Evolutionary conservation across 805 yeast genomes (phyloP), one percentile per base, ranked within the genome.

Genomic region (Candida ficus): DNA sequence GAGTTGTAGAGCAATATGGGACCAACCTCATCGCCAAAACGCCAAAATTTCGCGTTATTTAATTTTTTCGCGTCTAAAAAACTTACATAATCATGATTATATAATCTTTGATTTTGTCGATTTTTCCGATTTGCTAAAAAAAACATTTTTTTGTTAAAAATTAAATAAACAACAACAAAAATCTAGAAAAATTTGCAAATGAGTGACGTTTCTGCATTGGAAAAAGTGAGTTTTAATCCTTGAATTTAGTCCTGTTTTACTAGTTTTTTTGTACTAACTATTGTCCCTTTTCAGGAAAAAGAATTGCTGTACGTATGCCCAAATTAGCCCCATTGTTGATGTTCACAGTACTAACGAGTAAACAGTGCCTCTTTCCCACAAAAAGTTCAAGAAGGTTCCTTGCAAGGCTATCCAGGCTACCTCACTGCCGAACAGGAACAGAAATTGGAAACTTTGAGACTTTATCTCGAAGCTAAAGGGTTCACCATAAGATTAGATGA

Each of bases 401-500:
- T 75, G 46, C 68, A 85, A 20, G 97, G 97, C 5, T 81, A 78
- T 62, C 88, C 95, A 21, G 95, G 96, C 23, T 78, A 76, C 56
- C 67, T 88, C 47, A 80, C 87, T 10, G 75, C 73, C 9, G 78
- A 76, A 35, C 96, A 93, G 65, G 67, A 73, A 59, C 63, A 67
- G 23, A 71, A 74, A 21, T 64, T 91, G 45, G 71, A 67, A 33
- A 71, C 76, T 48, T 64, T 93, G 42, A 77, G 81, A 52, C 69
- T 66, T 16, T 66, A 71, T 35, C 70, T 90, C 47, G 63, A 63
- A 43, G 81, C 71, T 11, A 73, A 67, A 38, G 96, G 95, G 5
- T 88, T 71, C 66, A 71, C 69, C n/a, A 73, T 77, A 38, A 80
- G 98, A 54, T 64, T 86, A 40, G 99, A 93, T 62, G 96, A 87